Evolutionary conservation across 257 asterid genomes (phyloP).

Genomic region (Solanum etuberosum): DNA sequence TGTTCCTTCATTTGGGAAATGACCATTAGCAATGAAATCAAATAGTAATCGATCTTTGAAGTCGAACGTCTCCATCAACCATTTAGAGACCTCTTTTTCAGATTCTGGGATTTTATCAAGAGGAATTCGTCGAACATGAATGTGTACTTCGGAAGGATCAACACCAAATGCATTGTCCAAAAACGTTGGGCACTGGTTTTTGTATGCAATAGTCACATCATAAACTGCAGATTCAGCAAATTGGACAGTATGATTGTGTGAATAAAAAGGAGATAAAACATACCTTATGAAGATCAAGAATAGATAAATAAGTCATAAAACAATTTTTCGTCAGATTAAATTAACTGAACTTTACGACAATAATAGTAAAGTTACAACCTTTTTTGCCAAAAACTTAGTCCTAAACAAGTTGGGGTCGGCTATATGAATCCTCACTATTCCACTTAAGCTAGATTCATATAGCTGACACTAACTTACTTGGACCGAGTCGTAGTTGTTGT

Average conservation of each 20-base stretch:
- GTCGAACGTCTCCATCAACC: constrained; percentile 57
- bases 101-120: constrained; percentile 37
- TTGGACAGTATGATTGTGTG: background rate
- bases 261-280: background rate
- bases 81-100: constrained; percentile 32
- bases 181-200: constrained; percentile 59
- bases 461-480: background rate
- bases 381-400: background rate
- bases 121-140: constrained; percentile 53
- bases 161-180: constrained; percentile 73
- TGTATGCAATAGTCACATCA: constrained; percentile 75
- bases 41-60: constrained; percentile 62
- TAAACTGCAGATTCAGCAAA: constrained; percentile 44
- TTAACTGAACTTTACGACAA: background rate
- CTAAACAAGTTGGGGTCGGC: background rate
- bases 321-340: no score
- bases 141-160: constrained; percentile 84
- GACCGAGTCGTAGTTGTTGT: background rate
- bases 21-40: constrained; percentile 40
- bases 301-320: background rate
- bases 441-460: background rate
- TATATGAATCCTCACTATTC: background rate
- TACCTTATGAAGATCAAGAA: background rate
- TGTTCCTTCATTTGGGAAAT: constrained; percentile 51
- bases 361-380: background rate